Conservation (phyloP, 2,329 filamentous ascomycete genomes). For the Grosmannia huntii region DNA sequence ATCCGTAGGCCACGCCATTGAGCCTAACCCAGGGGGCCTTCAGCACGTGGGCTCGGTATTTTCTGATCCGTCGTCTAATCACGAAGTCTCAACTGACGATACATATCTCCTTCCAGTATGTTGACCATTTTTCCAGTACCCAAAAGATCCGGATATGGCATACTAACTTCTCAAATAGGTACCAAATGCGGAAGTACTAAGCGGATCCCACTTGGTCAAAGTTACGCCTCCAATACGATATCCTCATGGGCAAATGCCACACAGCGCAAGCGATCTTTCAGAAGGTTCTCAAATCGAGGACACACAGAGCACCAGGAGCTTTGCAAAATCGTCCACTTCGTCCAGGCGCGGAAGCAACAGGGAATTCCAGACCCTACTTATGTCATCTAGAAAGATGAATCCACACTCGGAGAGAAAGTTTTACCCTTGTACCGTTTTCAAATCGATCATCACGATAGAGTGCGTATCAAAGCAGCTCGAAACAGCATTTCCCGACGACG, state of each 20-base stretch:
- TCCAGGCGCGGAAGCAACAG: not conserved
- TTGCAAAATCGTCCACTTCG: not conserved
- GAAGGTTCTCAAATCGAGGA: not conserved
- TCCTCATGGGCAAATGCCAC: no score
- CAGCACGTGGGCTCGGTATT: not conserved
- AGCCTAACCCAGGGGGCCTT: not conserved
- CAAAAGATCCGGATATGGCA: not conserved
- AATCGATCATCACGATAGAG: not conserved
- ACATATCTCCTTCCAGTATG: not conserved
- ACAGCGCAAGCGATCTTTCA: not conserved
- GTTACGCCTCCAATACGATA: not conserved
- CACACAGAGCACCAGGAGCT: not conserved
- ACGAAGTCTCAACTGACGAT: not conserved
- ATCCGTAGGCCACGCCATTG: not conserved
- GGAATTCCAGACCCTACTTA: not conserved
- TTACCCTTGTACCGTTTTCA: not conserved
- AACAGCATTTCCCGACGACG: not conserved
- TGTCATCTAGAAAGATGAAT: not conserved
- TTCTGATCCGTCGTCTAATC: rapidly evolving
- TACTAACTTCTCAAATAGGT: not conserved
- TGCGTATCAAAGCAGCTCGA: not conserved
- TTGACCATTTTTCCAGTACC: not conserved
- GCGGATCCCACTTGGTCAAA: not conserved
- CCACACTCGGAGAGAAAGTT: not conserved
- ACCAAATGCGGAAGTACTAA: not conserved